Evolutionary conservation across 2,329 filamentous ascomycete species (phyloP).

Genomic region (Hymenotorrendiella dingleyae): DNA sequence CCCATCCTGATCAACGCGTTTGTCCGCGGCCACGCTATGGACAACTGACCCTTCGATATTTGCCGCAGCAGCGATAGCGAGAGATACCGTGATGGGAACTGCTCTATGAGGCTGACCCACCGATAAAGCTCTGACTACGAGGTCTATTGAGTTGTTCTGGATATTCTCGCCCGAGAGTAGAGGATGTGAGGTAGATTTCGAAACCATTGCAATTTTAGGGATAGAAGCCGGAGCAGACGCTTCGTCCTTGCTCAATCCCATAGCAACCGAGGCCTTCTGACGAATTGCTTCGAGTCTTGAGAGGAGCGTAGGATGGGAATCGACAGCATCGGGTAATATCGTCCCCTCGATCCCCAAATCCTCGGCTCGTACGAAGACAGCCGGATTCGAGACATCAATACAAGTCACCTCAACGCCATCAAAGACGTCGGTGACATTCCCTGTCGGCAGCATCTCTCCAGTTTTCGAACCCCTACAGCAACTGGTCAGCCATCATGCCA

Average conservation of each 20-base stretch:
- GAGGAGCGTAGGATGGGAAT: constrained; percentile 39
- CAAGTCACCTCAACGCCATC: constrained; percentile 47
- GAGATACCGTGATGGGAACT: constrained; percentile 48
- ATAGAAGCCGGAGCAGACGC: constrained; percentile 47
- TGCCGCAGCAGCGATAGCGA: constrained; percentile 42
- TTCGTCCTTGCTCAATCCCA: constrained; percentile 48
- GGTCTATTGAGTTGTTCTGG: constrained; percentile 29
- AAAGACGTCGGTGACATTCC: constrained; percentile 46
- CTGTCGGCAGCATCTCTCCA: constrained; percentile 54
- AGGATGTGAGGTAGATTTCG: constrained; percentile 32
- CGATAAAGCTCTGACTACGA: constrained; percentile 44
- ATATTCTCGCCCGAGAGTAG: constrained; percentile 35
- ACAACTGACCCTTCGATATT: constrained; percentile 38
- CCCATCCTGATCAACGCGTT: constrained; percentile 27
- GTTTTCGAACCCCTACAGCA: constrained; percentile 49
- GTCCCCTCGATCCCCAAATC: constrained; percentile 45
- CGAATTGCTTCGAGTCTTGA: constrained; percentile 50
- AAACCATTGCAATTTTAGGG: constrained; percentile 57
- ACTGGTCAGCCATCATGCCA: too few relatives aligned
- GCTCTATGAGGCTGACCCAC: constrained; percentile 52
- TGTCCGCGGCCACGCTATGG: constrained; percentile 23
- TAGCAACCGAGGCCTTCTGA: constrained; percentile 48
- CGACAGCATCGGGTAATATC: constrained; percentile 49
- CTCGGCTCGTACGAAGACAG: constrained; percentile 52
- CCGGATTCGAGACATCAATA: constrained; percentile 59